A percentile compares a stretch with the other conserved stretches of the same genome.
phyloP scores from a whole-genome alignment of 768 basidiomycete species.

The Suillus decipiens region DNA sequence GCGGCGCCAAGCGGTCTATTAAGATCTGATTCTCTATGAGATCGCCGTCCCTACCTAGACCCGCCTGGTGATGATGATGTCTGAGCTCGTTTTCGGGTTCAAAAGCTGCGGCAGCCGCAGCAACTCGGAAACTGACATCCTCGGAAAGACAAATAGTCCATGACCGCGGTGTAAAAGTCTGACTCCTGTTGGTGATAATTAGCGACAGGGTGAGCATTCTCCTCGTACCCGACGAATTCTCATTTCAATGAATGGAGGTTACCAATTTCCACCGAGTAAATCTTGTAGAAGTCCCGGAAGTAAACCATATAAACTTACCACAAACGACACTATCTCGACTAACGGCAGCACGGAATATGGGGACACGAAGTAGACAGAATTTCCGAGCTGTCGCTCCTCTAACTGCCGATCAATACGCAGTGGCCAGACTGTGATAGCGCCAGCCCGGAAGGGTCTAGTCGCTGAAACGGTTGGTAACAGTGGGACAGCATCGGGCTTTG shows the following conservation, averaged over 20 bases:
- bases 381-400: background rate
- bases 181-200: background rate
- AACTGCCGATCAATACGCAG: constrained; percentile 2
- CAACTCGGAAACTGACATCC: background rate
- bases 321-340: background rate
- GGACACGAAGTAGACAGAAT: background rate
- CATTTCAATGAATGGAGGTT: background rate
- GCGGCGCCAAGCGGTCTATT: background rate
- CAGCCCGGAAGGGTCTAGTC: background rate
- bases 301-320: background rate
- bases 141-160: constrained; percentile 5
- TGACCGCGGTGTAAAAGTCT: background rate
- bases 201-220: constrained; percentile 7
- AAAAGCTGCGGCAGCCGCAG: background rate
- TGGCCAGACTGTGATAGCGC: background rate
- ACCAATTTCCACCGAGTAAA: background rate
- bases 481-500: background rate
- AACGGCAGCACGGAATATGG: background rate
- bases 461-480: background rate
- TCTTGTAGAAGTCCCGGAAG: background rate
- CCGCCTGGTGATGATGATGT: background rate
- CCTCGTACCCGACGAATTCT: background rate
- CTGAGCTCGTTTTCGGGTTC: constrained; percentile 2
- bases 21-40: background rate
- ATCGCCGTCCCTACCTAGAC: constrained; percentile 5